Percentiles rank a stretch among this genome's conserved stretches.
phyloP scores from a whole-genome alignment of 1,284 basidiomycete genomes.

The Microbotryum saponariae region DNA sequence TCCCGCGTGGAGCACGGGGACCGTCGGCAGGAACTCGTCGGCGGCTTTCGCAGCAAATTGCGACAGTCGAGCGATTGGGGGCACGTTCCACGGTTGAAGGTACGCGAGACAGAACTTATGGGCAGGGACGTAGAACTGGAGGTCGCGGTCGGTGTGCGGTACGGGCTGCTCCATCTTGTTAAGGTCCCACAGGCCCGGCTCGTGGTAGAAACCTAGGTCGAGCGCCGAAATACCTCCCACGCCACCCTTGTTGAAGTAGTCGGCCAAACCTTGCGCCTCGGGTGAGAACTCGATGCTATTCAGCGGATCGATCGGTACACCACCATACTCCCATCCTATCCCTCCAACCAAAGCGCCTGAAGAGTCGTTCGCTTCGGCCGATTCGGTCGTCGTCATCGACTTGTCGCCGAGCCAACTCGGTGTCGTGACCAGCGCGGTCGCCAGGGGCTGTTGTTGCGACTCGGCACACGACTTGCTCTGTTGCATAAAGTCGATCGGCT shows the following conservation, averaged over 20 bases:
- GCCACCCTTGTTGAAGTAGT: constrained; percentile 31
- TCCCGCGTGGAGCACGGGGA: constrained; percentile 25
- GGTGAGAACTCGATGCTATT: constrained; percentile 23
- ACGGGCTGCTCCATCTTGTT: neutral
- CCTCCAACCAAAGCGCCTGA: neutral
- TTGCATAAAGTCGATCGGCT: neutral
- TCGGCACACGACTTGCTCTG: neutral
- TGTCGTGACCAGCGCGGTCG: neutral
- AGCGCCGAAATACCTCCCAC: constrained; percentile 30
- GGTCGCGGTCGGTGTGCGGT: constrained; percentile 6
- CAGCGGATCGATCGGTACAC: neutral
- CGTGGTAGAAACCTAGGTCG: constrained; percentile 27
- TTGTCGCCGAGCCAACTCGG: constrained; percentile 1
- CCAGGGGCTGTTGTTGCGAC: neutral
- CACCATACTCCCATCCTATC: neutral
- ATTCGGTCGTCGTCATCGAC: neutral
- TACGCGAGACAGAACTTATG: constrained; percentile 15
- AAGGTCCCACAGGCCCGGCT: constrained; percentile 19
- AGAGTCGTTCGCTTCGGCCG: neutral
- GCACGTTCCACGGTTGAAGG: constrained; percentile 16
- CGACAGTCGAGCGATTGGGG: constrained; percentile 19
- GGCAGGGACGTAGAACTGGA: constrained; percentile 11
- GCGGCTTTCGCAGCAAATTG: constrained; percentile 20
- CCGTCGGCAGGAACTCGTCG: constrained; percentile 11
- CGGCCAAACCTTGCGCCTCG: constrained; percentile 18